Evolutionary conservation across 208 protist genomes (phyloP).

Genomic region (Trypanosoma grayi): DNA sequence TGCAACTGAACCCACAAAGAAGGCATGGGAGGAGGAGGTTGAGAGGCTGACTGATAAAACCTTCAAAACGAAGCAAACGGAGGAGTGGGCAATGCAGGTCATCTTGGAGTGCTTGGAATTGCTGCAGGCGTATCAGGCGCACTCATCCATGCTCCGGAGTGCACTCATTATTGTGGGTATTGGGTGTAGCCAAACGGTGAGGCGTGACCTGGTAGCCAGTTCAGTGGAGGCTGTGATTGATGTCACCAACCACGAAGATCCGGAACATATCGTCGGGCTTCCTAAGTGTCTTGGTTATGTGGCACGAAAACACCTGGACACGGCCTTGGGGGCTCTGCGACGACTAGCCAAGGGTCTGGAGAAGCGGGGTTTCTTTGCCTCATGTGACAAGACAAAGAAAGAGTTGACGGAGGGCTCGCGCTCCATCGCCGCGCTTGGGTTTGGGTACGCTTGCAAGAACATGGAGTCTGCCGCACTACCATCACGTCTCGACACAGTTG

Average conservation of each 20-base stretch:
- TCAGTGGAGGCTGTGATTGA: slow-evolving; percentile 11
- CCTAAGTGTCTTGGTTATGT: slow-evolving; percentile 22
- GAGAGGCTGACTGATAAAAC: slow-evolving; percentile 25
- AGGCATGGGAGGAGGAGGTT: slow-evolving; percentile 23
- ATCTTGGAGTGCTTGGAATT: not conserved
- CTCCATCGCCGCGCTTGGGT: slow-evolving; percentile 11
- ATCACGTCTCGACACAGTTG: slow-evolving; percentile 20
- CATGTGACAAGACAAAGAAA: slow-evolving; percentile 5
- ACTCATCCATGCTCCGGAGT: not conserved
- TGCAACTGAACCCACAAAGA: slow-evolving; percentile 1
- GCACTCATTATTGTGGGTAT: slow-evolving; percentile 19
- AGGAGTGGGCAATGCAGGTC: slow-evolving; percentile 24
- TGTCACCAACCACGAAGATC: slow-evolving; percentile 20
- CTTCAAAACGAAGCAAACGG: slow-evolving; percentile 10
- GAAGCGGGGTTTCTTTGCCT: slow-evolving; percentile 16
- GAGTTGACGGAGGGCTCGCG: not conserved
- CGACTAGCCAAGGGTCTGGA: slow-evolving; percentile 22
- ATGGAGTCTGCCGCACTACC: slow-evolving; percentile 6
- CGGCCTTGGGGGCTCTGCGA: slow-evolving; percentile 6
- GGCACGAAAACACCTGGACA: slow-evolving; percentile 17
- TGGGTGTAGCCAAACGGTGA: slow-evolving; percentile 3
- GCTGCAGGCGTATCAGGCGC: slow-evolving; percentile 5
- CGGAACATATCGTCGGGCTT: slow-evolving; percentile 19
- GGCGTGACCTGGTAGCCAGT: slow-evolving; percentile 9
- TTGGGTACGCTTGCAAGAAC: slow-evolving; percentile 1